phyloP scores from a whole-genome alignment of 2,329 filamentous ascomycete genomes.

The Aureobasidium sp. region DNA sequence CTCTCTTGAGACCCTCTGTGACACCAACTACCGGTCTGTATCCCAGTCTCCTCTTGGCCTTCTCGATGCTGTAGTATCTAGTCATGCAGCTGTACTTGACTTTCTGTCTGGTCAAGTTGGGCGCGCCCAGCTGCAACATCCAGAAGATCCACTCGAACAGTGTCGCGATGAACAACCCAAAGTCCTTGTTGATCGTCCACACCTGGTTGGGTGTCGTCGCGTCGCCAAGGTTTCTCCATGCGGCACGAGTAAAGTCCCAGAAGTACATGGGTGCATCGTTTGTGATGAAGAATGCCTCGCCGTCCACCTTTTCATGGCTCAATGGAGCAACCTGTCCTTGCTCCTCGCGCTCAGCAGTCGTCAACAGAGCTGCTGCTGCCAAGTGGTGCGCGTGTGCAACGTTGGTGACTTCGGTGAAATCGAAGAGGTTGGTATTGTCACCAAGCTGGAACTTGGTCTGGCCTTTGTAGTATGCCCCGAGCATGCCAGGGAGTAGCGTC shows the following conservation, averaged over 20 bases:
- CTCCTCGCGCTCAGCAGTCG: constrained; percentile 33
- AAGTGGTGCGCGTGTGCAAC: constrained; percentile 47
- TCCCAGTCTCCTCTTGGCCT: constrained; percentile 63
- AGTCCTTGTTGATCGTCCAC: constrained; percentile 38
- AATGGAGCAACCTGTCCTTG: constrained; percentile 33
- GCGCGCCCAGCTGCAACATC: constrained; percentile 36
- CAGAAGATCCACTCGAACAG: constrained; percentile 42
- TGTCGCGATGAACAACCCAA: constrained; percentile 37
- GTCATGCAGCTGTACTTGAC: constrained; percentile 66
- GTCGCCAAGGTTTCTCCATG: constrained; percentile 41
- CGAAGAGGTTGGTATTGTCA: constrained; percentile 47
- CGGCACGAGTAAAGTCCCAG: constrained; percentile 44
- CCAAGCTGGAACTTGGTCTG: constrained; percentile 47
- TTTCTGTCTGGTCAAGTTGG: constrained; percentile 40
- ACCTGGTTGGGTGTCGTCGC: constrained; percentile 32
- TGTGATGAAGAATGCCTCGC: constrained; percentile 47
- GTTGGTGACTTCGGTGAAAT: constrained; percentile 49
- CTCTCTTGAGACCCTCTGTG: constrained; percentile 52
- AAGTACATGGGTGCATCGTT: constrained; percentile 46
- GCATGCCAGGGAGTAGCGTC: constrained; percentile 39
- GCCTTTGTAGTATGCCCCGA: constrained; percentile 40
- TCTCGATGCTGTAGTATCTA: constrained; percentile 69
- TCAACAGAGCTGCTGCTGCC: constrained; percentile 43
- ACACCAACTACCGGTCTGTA: constrained; percentile 62
- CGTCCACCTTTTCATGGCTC: constrained; percentile 43